Percentiles rank a stretch among this genome's conserved stretches.
These are phyloP conservation scores for Allium sativum DNA, from an alignment of 106 monocot species.

Conservation along the genomic window DNA sequence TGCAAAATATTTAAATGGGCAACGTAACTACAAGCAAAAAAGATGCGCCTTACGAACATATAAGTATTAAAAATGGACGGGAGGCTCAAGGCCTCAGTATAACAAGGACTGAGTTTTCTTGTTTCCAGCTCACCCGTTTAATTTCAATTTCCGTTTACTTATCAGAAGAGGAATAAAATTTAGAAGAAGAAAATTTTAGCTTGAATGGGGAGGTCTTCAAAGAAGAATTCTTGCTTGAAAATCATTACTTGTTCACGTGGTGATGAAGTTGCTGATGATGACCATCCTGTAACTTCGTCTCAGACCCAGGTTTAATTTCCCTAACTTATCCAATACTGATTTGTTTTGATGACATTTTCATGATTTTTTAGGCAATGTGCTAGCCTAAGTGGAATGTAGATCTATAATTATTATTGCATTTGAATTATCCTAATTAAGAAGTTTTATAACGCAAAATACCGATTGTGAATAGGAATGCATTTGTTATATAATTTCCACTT, in stretches of 20 bases:
- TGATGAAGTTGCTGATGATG: slow-evolving; percentile 3
- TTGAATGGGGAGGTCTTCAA: slow-evolving; percentile 15
- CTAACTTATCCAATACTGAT: not conserved
- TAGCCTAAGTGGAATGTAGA: not conserved
- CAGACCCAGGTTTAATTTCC: not conserved
- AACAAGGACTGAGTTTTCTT: too few species aligned
- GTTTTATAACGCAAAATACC: not conserved
- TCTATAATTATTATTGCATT: not conserved
- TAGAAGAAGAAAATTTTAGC: too few species aligned
- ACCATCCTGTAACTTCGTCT: not conserved
- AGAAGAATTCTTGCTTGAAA: slow-evolving; percentile 15
- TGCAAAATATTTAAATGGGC: too few species aligned
- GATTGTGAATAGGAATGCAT: too few species aligned
- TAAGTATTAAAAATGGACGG: too few species aligned
- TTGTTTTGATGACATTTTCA: not conserved
- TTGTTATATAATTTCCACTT: too few species aligned
- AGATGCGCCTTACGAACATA: too few species aligned
- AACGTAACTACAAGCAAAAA: too few species aligned
- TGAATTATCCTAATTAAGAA: not conserved
- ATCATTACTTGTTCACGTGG: slow-evolving; percentile 23
- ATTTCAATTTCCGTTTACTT: too few species aligned
- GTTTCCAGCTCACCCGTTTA: too few species aligned
- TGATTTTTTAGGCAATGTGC: not conserved
- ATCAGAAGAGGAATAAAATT: not conserved
- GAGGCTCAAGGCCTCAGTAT: too few species aligned